Evolutionary conservation across 1,139 yeast species (phyloP), one percentile per base, ranked within the genome.

Genomic region (Kodamaea anthophila): DNA sequence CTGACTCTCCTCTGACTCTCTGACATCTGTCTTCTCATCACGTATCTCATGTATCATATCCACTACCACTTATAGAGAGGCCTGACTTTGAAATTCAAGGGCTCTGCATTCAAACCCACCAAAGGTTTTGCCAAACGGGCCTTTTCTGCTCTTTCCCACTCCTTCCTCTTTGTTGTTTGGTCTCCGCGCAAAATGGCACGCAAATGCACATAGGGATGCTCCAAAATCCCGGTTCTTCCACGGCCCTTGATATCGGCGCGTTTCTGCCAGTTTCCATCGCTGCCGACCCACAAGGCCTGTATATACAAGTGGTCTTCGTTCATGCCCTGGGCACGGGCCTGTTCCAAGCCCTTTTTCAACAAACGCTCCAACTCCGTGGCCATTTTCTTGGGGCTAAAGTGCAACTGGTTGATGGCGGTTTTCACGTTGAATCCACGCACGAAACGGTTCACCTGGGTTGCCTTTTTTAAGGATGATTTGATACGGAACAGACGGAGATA

Each of bases 341-440:
- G 87, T 30, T 74, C 69, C 28, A 85, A 52, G 8, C 94, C 96
- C 31, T 73, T 65, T 46, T 78, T 74, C 36, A 91, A 68, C 55
- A 88, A 62, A 40, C 77, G 81, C 33, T 79, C 91, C 36, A 87
- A 70, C 43, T 86, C 95, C 30, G 81, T 72, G 23, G 94, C 74
- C 59, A 86, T 74, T 47, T 80, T 77, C 60, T 86, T 86, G 29
- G 78, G 72, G 50, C 80, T 77, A 63, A 91, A 91, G 57, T 88
- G 96, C 46, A 91, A 80, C 60, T 88, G 97, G 30, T 91, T 85
- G 42, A 91, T 82, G 34, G 97, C 97, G 29, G 74, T 74, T 46
- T 77, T 74, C 20, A 85, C 76, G 33, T 74, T 72, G 59, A 81
- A 61, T 25, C 82, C 81, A 31, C 82, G 60, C 36, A 88, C 71